These are phyloP conservation scores for Exophiala oligosperma DNA, from an alignment of 2,329 filamentous ascomycete genomes.

Conservation along the genomic window DNA sequence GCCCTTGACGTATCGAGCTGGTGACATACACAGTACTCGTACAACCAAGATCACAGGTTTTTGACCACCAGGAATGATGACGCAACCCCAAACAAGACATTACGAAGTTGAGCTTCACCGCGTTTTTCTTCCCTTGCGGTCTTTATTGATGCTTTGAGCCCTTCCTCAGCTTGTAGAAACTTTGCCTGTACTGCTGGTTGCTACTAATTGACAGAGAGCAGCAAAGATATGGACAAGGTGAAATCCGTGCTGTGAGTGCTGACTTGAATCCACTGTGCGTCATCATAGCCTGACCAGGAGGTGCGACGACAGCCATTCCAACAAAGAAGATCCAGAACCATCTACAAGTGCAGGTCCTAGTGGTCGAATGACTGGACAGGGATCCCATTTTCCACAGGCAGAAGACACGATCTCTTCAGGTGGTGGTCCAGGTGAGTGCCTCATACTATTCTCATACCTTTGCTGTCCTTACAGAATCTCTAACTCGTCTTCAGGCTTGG, in stretches of 20 bases:
- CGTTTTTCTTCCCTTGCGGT: neutral
- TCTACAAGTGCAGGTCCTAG: neutral
- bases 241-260: neutral
- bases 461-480: too few relatives aligned
- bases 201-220: constrained; percentile 5
- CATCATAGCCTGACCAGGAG: neutral
- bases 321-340: neutral
- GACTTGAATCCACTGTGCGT: neutral
- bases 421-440: neutral
- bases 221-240: neutral
- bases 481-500: constrained; percentile 2
- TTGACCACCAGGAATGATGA: neutral
- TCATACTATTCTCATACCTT: too few relatives aligned
- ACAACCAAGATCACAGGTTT: neutral
- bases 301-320: neutral
- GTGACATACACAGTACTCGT: neutral
- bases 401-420: neutral
- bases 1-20: neutral
- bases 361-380: constrained; percentile 23
- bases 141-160: neutral
- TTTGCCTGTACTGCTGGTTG: neutral
- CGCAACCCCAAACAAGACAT: neutral
- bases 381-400: constrained; percentile 22
- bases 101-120: neutral
- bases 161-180: neutral